Conservation (phyloP, 305 asterid species). For the Euphrasia arctica region DNA sequence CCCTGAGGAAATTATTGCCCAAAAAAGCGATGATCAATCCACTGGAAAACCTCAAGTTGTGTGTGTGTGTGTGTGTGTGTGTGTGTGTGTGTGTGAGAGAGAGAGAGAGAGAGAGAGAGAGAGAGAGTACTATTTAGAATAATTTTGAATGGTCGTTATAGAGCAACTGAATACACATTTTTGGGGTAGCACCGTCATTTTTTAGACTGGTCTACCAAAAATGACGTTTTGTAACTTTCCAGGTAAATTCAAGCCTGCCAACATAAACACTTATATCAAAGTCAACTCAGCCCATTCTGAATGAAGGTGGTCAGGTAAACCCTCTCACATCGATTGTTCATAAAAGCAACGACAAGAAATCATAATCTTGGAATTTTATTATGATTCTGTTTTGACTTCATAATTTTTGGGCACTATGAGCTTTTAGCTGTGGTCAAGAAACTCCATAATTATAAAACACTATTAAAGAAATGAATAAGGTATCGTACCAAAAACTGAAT, state of each 20-base stretch:
- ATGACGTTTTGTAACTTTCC: slow-evolving; percentile 27
- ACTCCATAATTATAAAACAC: background rate
- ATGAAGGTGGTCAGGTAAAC: background rate
- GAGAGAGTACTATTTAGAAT: slow-evolving; percentile 19
- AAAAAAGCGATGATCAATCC: slow-evolving; percentile 5
- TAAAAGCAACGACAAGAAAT: background rate
- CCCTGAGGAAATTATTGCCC: slow-evolving; percentile 25
- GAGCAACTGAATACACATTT: slow-evolving; percentile 18
- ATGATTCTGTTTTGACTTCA: background rate
- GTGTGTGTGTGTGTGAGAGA: too few species aligned
- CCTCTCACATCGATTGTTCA: background rate
- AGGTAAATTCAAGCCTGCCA: background rate
- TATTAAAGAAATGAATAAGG: too few species aligned
- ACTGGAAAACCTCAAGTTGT: background rate
- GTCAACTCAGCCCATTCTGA: background rate
- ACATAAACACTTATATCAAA: background rate
- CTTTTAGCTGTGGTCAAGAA: background rate
- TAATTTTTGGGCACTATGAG: background rate
- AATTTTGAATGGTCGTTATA: slow-evolving; percentile 24
- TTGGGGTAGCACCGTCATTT: slow-evolving; percentile 3
- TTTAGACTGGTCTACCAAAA: slow-evolving; percentile 7
- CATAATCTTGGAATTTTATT: background rate
- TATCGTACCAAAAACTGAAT: too few species aligned
- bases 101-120: background rate
- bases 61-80: background rate